Evolutionary conservation across 2,329 filamentous ascomycete genomes (phyloP).

Genomic region (Paecilomyces dactylethromorphus): DNA sequence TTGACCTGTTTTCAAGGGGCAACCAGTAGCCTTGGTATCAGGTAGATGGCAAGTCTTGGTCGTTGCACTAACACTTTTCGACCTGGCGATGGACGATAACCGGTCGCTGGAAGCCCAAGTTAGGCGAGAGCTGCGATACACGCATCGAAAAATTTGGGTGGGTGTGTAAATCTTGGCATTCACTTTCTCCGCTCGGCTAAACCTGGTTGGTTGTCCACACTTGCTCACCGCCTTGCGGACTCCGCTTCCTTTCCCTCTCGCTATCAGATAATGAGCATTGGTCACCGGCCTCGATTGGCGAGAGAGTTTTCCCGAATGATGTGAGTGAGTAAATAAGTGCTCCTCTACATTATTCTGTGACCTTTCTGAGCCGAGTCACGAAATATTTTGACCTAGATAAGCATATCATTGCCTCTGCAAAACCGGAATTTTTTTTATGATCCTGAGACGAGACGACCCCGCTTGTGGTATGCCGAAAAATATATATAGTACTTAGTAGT

Average conservation of each 20-base stretch:
- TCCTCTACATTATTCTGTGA: no score
- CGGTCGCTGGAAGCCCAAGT: background rate
- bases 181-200: conserved; percentile 25
- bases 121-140: conserved; percentile 17
- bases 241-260: background rate
- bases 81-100: background rate
- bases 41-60: background rate
- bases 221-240: conserved; percentile 14
- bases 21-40: background rate
- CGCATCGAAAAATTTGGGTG: conserved; percentile 31
- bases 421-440: no score
- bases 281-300: background rate
- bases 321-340: background rate
- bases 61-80: background rate
- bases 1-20: conserved; percentile 3
- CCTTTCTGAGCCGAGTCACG: no score
- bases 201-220: background rate
- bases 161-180: conserved; percentile 33
- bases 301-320: background rate
- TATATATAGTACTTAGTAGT: background rate
- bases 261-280: background rate
- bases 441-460: no score
- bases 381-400: no score
- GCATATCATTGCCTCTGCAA: no score
- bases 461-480: background rate